phyloP scores from a whole-genome alignment of 2,329 filamentous ascomycete genomes.

The Ceratocystis colombiana region DNA sequence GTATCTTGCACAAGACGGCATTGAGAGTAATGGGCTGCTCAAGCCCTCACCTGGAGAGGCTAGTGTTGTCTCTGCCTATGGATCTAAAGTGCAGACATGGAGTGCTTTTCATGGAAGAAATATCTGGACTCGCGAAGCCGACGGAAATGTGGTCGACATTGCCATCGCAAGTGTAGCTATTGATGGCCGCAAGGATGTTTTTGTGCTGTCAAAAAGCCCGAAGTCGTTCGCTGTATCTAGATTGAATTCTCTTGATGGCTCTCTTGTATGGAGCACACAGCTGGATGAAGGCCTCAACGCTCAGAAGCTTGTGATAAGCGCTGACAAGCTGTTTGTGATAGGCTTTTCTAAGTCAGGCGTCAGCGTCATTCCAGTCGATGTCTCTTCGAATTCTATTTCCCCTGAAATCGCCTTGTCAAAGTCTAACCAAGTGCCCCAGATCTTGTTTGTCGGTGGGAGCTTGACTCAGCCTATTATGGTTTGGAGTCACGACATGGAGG shows the following conservation, averaged over 20 bases:
- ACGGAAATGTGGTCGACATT: slow-evolving; percentile 53
- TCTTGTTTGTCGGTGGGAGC: slow-evolving; percentile 67
- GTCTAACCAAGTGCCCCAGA: slow-evolving; percentile 50
- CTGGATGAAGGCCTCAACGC: slow-evolving; percentile 37
- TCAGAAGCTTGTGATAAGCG: slow-evolving; percentile 5
- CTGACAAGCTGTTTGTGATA: slow-evolving; percentile 16
- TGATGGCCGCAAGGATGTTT: slow-evolving; percentile 54
- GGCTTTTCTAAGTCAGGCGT: slow-evolving; percentile 3
- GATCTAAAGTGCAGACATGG: slow-evolving; percentile 65
- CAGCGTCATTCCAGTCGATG: slow-evolving; percentile 64
- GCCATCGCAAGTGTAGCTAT: slow-evolving; percentile 67
- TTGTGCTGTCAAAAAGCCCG: slow-evolving; percentile 56
- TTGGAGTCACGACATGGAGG: slow-evolving; percentile 53
- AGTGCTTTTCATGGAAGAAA: slow-evolving; percentile 70
- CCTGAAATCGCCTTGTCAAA: slow-evolving; percentile 67
- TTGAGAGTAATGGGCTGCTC: slow-evolving; percentile 44
- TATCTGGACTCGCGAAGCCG: slow-evolving; percentile 59
- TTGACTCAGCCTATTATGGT: slow-evolving; percentile 64
- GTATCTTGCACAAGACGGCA: slow-evolving; percentile 46
- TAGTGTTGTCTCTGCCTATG: slow-evolving; percentile 64
- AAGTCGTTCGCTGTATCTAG: slow-evolving; percentile 53
- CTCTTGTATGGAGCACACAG: slow-evolving; percentile 55
- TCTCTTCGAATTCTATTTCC: slow-evolving; percentile 58
- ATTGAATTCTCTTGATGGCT: slow-evolving; percentile 62
- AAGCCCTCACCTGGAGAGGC: slow-evolving; percentile 70